Evolutionary conservation across 768 basidiomycete genomes (phyloP).

Genomic region (Butyriboletus loyo): DNA sequence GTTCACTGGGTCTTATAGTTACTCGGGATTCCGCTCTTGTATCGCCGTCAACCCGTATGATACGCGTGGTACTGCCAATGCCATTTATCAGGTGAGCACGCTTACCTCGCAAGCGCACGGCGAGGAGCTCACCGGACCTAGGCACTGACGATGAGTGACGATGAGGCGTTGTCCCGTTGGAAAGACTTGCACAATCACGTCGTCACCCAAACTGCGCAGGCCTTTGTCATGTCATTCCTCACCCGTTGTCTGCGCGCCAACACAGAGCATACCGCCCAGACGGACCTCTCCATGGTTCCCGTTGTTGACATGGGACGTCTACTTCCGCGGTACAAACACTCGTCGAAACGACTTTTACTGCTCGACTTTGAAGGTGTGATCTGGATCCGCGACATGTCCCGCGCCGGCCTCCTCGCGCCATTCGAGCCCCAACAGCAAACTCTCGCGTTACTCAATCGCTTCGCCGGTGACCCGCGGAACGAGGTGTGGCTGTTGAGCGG

Average conservation of each 20-base stretch:
- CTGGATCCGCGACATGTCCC: constrained; percentile 61
- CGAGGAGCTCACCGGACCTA: constrained; percentile 8
- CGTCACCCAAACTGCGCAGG: constrained; percentile 80
- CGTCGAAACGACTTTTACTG: constrained; percentile 60
- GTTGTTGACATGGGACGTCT: constrained; percentile 46
- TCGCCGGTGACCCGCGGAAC: constrained; percentile 64
- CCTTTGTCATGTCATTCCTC: constrained; percentile 78
- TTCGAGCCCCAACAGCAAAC: constrained; percentile 39
- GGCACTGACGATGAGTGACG: constrained; percentile 75
- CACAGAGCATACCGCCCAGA: constrained; percentile 53
- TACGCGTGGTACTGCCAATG: constrained; percentile 75
- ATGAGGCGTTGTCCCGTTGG: constrained; percentile 75
- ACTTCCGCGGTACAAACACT: constrained; percentile 66
- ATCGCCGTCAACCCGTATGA: constrained; percentile 89
- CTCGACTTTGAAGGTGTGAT: constrained; percentile 79
- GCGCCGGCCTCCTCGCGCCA: constrained; percentile 40
- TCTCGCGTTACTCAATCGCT: constrained; percentile 49
- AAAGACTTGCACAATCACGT: constrained; percentile 86
- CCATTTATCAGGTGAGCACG: constrained; percentile 53
- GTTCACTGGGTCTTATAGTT: constrained; percentile 86
- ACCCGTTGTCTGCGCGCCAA: constrained; percentile 70
- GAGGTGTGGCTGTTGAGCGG: constrained; percentile 85
- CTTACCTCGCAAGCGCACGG: background rate
- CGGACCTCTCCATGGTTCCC: constrained; percentile 34
- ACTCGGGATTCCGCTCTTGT: constrained; percentile 83